Evolutionary conservation across 768 basidiomycete species (phyloP).

Genomic region (Lactifluus subvellereus): DNA sequence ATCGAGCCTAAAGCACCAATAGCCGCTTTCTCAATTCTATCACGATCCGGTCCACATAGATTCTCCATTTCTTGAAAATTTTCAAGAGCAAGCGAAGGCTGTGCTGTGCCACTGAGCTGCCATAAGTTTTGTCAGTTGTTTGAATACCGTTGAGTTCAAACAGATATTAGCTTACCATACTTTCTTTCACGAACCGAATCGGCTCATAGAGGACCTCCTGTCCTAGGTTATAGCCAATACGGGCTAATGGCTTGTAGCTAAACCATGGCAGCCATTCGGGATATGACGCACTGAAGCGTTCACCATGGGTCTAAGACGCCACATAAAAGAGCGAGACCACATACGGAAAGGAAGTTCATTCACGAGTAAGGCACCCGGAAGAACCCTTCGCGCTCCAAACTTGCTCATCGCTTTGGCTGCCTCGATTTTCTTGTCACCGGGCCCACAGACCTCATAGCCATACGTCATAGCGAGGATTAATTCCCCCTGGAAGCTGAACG

Average conservation of each 20-base stretch:
- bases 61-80: constrained; percentile 4
- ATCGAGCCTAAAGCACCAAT: background rate
- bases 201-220: background rate
- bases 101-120: background rate
- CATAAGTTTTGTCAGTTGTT: no score
- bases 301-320: no score
- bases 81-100: constrained; percentile 1
- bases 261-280: constrained; percentile 4
- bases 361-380: constrained; percentile 13
- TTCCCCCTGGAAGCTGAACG: background rate
- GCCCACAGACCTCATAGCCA: constrained; percentile 1
- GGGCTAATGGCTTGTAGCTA: constrained; percentile 12
- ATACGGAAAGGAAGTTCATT: constrained; percentile 16
- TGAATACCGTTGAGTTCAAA: background rate
- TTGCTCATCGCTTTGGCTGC: background rate
- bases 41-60: background rate
- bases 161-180: background rate
- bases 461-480: constrained; percentile 6
- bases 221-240: background rate
- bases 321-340: background rate
- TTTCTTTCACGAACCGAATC: background rate
- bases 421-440: background rate
- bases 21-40: background rate
- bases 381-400: background rate
- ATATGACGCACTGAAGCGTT: background rate